A percentile compares a stretch with the other conserved stretches of the same genome.
These are phyloP conservation scores for Xylariales sp. DNA, from an alignment of 2,329 filamentous ascomycete genomes.

Conservation along the genomic window DNA sequence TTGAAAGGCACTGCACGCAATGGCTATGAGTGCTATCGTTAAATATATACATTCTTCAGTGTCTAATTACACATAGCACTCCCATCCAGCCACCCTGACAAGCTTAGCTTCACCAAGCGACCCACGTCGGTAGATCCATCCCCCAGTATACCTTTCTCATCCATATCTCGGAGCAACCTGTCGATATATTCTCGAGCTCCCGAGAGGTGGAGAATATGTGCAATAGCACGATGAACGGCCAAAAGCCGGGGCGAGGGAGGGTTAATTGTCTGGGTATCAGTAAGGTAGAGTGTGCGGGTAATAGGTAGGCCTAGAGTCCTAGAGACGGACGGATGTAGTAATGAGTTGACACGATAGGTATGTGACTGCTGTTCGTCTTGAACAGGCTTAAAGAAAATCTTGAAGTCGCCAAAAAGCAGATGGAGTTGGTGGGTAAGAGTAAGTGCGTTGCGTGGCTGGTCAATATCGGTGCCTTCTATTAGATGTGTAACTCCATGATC, in stretches of 20 bases:
- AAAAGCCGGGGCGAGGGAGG: conserved; percentile 50
- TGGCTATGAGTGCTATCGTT: conserved; percentile 12
- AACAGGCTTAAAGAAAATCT: conserved; percentile 49
- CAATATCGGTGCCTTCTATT: conserved; percentile 55
- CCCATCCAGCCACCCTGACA: conserved; percentile 16
- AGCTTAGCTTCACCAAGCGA: conserved; percentile 30
- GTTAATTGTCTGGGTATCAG: conserved; percentile 45
- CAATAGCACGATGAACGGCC: conserved; percentile 51
- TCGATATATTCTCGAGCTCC: conserved; percentile 50
- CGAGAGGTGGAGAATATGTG: conserved; percentile 50
- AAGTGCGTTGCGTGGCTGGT: conserved; percentile 47
- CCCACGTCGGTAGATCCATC: conserved; percentile 39
- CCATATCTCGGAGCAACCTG: conserved; percentile 45
- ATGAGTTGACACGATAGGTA: conserved; percentile 47
- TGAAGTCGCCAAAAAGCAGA: conserved; percentile 49
- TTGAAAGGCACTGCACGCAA: background rate
- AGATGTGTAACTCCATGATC: conserved; percentile 51
- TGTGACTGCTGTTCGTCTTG: conserved; percentile 37
- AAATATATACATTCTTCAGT: conserved; percentile 16
- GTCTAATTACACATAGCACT: conserved; percentile 17
- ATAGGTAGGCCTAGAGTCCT: conserved; percentile 43
- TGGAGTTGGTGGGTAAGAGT: conserved; percentile 49
- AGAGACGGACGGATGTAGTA: conserved; percentile 23
- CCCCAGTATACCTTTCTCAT: conserved; percentile 28
- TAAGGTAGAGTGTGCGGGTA: conserved; percentile 47